A percentile compares a stretch with the other conserved stretches of the same genome.
These are phyloP conservation scores for Russula sp. DNA, from an alignment of 768 basidiomycete species.

Conservation along the genomic window DNA sequence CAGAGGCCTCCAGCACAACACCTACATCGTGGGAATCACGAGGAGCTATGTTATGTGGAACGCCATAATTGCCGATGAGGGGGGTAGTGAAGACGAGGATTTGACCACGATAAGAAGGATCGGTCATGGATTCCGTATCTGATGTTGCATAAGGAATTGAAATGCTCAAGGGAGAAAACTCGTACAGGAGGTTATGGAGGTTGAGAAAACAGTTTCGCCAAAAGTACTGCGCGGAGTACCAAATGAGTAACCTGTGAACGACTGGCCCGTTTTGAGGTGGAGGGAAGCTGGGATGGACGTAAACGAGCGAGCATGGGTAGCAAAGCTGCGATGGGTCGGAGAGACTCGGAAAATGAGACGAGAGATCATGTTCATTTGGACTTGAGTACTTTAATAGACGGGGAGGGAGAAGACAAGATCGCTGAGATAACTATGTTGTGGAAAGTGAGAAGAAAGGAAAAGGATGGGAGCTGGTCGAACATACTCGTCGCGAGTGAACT, in stretches of 20 bases:
- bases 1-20: slow-evolving; percentile 79
- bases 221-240: slow-evolving; percentile 81
- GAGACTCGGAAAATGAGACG: slow-evolving; percentile 46
- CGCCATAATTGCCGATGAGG: slow-evolving; percentile 97
- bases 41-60: slow-evolving; percentile 73
- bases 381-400: slow-evolving; percentile 28
- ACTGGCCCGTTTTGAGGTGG: slow-evolving; percentile 91
- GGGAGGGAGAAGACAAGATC: slow-evolving; percentile 83
- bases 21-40: slow-evolving; percentile 72
- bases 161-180: neutral
- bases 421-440: slow-evolving; percentile 63
- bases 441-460: slow-evolving; percentile 25
- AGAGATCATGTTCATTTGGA: slow-evolving; percentile 43
- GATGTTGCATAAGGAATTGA: slow-evolving; percentile 12
- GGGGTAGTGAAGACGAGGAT: slow-evolving; percentile 98
- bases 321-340: slow-evolving; percentile 51
- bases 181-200: slow-evolving; percentile 90
- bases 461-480: slow-evolving; percentile 23
- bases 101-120: slow-evolving; percentile 96
- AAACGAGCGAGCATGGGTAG: slow-evolving; percentile 48
- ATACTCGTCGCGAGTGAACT: slow-evolving; percentile 86
- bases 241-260: slow-evolving; percentile 84
- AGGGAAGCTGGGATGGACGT: slow-evolving; percentile 65
- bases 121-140: slow-evolving; percentile 99
- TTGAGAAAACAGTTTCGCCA: slow-evolving; percentile 98